These are phyloP conservation scores for Linnemannia hyalina DNA, from an alignment of 192 early-diverging fungal genomes.

Conservation along the genomic window DNA sequence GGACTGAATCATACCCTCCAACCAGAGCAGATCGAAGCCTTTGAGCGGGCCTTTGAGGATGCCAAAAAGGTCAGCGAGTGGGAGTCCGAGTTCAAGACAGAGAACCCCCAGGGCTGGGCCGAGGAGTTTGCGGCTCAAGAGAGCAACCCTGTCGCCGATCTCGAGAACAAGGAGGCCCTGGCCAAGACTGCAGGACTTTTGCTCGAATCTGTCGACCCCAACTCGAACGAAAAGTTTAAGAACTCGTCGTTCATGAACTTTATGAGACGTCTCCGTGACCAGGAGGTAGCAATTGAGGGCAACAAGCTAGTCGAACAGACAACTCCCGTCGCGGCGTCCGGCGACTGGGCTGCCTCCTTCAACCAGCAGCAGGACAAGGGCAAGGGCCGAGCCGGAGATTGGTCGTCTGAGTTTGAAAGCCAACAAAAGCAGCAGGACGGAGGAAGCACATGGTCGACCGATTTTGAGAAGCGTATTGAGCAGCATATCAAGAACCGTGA, in stretches of 20 bases:
- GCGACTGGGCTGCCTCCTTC: slow-evolving; percentile 53
- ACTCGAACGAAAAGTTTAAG: slow-evolving; percentile 93
- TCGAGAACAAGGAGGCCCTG: slow-evolving; percentile 74
- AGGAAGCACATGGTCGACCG: slow-evolving; percentile 77
- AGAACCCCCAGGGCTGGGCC: slow-evolving; percentile 63
- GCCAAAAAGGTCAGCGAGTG: slow-evolving; percentile 68
- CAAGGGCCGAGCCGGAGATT: slow-evolving; percentile 42
- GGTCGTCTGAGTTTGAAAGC: slow-evolving; percentile 43
- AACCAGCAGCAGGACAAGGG: slow-evolving; percentile 39
- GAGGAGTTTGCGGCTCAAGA: slow-evolving; percentile 69
- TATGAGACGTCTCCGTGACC: slow-evolving; percentile 93
- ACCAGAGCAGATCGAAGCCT: slow-evolving; percentile 70
- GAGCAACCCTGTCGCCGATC: slow-evolving; percentile 37
- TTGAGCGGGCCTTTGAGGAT: slow-evolving; percentile 78
- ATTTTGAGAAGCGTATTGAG: slow-evolving; percentile 74
- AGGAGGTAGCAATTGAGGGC: slow-evolving; percentile 88
- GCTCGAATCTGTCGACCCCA: slow-evolving; percentile 78
- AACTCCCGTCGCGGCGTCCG: slow-evolving; percentile 19
- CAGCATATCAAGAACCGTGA: slow-evolving; percentile 62
- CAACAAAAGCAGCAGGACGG: slow-evolving; percentile 43
- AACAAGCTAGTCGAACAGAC: slow-evolving; percentile 85
- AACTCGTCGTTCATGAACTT: slow-evolving; percentile 92
- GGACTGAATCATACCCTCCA: slow-evolving; percentile 50
- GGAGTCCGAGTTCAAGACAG: slow-evolving; percentile 73
- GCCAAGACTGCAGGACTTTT: slow-evolving; percentile 87